Evolutionary conservation across 192 early-diverging fungal genomes (phyloP), one percentile per base, ranked within the genome.

Genomic region (Entomortierella chlamydospora): DNA sequence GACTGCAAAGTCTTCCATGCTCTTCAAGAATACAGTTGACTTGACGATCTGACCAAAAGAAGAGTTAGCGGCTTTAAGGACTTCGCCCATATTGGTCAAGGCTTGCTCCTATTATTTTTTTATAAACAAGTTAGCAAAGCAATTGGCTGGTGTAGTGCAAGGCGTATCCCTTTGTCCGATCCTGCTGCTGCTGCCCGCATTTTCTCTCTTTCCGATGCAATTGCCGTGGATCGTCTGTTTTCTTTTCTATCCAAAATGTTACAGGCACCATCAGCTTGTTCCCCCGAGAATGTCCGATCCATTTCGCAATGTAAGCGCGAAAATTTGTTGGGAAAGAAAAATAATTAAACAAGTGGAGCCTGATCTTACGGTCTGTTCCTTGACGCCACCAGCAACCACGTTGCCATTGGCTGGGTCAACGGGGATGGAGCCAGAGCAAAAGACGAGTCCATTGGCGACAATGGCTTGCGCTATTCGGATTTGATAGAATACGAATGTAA

Each of bases 1-100:
- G 23, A 82, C 83, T 17, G 73, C 89, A 87, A 97, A 99, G 83
- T 97, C 93, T 81, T 94, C 93, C 88, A 94, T 94, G 73, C 90
- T 89, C 83, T 95, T 93, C 41, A 99, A 72, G 82, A 98, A 99
- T 53, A 97, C 96, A 22, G 96, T 98, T 26, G 96, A 97, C 89
- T 99, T 99, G 81, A 98, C 91, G 18, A 98, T 93, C 64, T 93
- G 90, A 47, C 93, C 87, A 33, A 98, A 87, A 42, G 87, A 87
- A 63, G 94, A 91, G 61, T 93, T 88, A 39, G 93, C 87, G 13
- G 90, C 94, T 76, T 92, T 87, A 33, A 99, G 87, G 55, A 99
- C 94, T 2, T 91, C 93, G 66, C 86, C 73, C 59, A 98, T 83
- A 85, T 99, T 99, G 79, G 83, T 90, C 70, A 99, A 74, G 23